Base-by-base conservation (phyloP, 306 rosid species). In the Mimosa pudica region DNA sequence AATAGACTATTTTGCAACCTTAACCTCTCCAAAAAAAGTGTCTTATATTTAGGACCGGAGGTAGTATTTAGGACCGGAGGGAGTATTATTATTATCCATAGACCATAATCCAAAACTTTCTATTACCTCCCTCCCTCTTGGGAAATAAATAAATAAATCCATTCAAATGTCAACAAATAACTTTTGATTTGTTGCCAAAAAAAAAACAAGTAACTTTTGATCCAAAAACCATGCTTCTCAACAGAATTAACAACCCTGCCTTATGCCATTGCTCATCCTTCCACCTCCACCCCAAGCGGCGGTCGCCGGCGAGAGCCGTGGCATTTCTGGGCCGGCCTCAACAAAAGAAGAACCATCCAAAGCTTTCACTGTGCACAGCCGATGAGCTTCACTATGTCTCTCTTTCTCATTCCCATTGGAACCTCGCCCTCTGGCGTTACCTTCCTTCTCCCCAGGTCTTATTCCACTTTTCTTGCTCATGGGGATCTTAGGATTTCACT, bases 361-460 rank as follows among this genome's bases (percentile, higher is more conserved):
- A 64, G 36, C 78, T 82, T 35, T 84, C 89, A 7, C 70, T 89
- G 58, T 94, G 92, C 76, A 94, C 97, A 4, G 97, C 95, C 66
- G 93, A 92, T 17, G 97, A 94, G 82, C 92, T 92, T 74, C 98
- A 94, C 82, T 86, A 82, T 32, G 89, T 92, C 69, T 17, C 89
- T 13, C 87, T 92, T 86, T 85, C 97, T 13, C 79, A 86, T 78
- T 88, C 97, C 82, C 90, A 87, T 83, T 94, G 98, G 97, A 89
- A 77, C 49, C 97, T 94, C 78, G 95, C 97, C 81, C 93, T 92
- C 47, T 92, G 98, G 98, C 97, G 98, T 76, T 94, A 92, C 86
- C 89, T 79, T 62, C 95, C 98, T 71, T 88, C 93, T 77, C 83
- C 86, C 1, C 61, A 74, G 97, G 97, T 48, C 90, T n/a, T 16